phyloP scores from a whole-genome alignment of 2,329 filamentous ascomycete genomes.

The Arthrobotrys entomopaga region DNA sequence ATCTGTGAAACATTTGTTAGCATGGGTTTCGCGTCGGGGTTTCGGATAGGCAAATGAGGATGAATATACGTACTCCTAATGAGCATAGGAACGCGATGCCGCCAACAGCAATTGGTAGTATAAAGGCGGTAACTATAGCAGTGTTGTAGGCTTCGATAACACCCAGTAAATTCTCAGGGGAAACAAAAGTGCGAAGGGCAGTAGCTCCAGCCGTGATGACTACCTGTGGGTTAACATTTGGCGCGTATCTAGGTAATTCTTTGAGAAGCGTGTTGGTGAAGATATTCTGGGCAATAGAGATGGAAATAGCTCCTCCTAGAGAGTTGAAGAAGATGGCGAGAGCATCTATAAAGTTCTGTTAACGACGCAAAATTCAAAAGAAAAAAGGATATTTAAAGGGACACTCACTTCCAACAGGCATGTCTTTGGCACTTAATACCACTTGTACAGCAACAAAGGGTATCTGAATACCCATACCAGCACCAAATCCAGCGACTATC shows the following conservation, averaged over 20 bases:
- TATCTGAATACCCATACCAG: slow-evolving; percentile 60
- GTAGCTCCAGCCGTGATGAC: slow-evolving; percentile 64
- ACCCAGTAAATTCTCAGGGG: slow-evolving; percentile 60
- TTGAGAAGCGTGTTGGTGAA: slow-evolving; percentile 73
- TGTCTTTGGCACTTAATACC: slow-evolving; percentile 58
- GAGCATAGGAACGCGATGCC: slow-evolving; percentile 46
- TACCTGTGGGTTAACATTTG: slow-evolving; percentile 61
- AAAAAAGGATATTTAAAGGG: slow-evolving; percentile 50
- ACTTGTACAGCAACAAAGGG: slow-evolving; percentile 59
- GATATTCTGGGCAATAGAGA: slow-evolving; percentile 73
- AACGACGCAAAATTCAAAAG: slow-evolving; percentile 57
- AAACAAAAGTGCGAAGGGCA: slow-evolving; percentile 62
- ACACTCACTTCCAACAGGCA: slow-evolving; percentile 58
- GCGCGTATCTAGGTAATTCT: slow-evolving; percentile 65
- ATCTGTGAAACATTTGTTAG: slow-evolving; percentile 41
- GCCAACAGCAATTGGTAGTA: slow-evolving; percentile 45
- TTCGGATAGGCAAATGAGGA: background rate
- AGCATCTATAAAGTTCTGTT: slow-evolving; percentile 57
- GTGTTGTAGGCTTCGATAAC: slow-evolving; percentile 46
- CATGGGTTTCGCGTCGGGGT: background rate
- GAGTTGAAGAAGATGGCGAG: slow-evolving; percentile 71
- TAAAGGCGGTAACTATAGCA: slow-evolving; percentile 44
- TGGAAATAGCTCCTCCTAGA: slow-evolving; percentile 73
- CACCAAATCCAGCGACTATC: slow-evolving; percentile 59
- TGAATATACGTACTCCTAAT: slow-evolving; percentile 35